phyloP scores from a whole-genome alignment of 73 alveolate species.

The Symbiodinium natans region DNA sequence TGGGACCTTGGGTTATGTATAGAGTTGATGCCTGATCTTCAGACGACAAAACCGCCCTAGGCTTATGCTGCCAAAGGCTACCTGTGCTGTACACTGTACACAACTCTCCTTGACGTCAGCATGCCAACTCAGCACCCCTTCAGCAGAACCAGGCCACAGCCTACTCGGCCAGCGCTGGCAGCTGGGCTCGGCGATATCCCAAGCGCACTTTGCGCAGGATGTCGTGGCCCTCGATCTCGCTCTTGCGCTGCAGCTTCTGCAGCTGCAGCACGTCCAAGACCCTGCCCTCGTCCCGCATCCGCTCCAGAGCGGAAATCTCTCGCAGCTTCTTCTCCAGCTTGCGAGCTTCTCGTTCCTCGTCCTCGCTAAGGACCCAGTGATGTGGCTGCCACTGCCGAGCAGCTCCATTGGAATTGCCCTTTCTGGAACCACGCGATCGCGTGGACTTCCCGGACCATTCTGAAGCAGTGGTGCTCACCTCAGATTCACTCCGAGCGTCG shows the following conservation, averaged over 20 bases:
- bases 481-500: background rate
- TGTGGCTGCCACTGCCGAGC: background rate
- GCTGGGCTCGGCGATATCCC: constrained; percentile 15
- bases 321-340: constrained; percentile 56
- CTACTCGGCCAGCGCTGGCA: background rate
- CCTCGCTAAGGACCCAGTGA: background rate
- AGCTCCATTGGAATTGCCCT: background rate
- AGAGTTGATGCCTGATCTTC: too few relatives aligned
- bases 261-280: constrained; percentile 32
- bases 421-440: background rate
- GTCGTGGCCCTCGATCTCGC: constrained; percentile 29
- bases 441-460: background rate
- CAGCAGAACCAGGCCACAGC: background rate
- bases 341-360: constrained; percentile 35
- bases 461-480: background rate
- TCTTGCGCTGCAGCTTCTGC: constrained; percentile 45
- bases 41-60: too few relatives aligned
- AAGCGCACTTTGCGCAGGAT: constrained; percentile 48
- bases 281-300: background rate
- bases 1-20: too few relatives aligned
- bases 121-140: background rate
- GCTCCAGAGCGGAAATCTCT: constrained; percentile 15
- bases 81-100: constrained; percentile 1
- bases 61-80: too few relatives aligned
- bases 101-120: background rate